Conservation (phyloP, 306 rosid species). For the Rosa multiflora region DNA sequence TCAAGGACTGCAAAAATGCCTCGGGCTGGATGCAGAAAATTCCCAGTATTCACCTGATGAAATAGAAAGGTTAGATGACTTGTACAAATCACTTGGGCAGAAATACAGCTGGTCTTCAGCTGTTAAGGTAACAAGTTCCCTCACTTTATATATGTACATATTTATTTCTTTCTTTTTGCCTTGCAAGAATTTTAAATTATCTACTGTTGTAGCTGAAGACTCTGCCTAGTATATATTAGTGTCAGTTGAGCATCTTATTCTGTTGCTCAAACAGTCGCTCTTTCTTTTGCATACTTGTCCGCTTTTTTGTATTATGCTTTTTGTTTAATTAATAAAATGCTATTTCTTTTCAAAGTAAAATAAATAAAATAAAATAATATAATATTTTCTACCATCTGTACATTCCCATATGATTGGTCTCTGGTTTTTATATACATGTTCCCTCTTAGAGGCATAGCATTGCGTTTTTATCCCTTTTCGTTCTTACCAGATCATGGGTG, state of each 20-base stretch:
- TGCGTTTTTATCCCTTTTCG: neutral
- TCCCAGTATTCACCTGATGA: slow-evolving; percentile 66
- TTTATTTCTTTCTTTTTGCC: neutral
- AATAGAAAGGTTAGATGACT: slow-evolving; percentile 61
- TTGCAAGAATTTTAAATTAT: neutral
- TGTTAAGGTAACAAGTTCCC: slow-evolving; percentile 59
- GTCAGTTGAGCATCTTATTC: neutral
- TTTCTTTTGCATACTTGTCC: neutral
- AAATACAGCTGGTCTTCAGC: slow-evolving; percentile 94
- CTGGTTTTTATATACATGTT: neutral
- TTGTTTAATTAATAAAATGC: neutral
- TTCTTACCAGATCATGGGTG: neutral
- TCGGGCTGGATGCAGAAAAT: slow-evolving; percentile 68
- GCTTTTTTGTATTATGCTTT: neutral
- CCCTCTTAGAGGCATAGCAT: neutral
- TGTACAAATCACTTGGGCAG: slow-evolving; percentile 69
- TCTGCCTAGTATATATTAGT: neutral
- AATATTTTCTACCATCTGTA: neutral
- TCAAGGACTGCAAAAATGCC: slow-evolving; percentile 93
- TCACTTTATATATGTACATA: neutral
- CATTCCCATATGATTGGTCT: neutral
- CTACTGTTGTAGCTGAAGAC: neutral
- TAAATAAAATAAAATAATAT: neutral
- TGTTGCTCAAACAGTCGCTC: neutral
- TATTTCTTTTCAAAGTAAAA: neutral